A percentile compares a stretch with the other conserved stretches of the same genome.
Conservation (phyloP, 768 basidiomycete genomes). For the Neoboletus brunneissimus region DNA sequence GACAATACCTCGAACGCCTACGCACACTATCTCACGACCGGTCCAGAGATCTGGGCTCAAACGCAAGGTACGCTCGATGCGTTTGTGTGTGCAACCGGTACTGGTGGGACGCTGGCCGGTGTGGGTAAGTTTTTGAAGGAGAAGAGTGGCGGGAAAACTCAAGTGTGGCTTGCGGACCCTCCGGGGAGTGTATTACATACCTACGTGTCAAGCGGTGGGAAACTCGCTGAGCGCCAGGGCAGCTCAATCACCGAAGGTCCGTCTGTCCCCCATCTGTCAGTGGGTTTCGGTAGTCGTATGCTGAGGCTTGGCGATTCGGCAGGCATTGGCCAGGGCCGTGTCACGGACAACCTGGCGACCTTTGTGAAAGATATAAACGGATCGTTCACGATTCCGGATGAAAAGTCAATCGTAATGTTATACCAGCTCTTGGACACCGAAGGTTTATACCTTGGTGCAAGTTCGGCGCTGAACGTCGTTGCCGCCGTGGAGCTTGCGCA, state of each 20-base stretch:
- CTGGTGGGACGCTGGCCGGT: slow-evolving; percentile 94
- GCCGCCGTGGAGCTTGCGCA: slow-evolving; percentile 87
- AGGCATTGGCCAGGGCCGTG: slow-evolving; percentile 97
- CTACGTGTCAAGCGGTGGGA: slow-evolving; percentile 77
- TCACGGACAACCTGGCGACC: slow-evolving; percentile 86
- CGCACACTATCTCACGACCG: slow-evolving; percentile 86
- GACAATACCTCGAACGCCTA: slow-evolving; percentile 92
- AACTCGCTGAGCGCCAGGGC: slow-evolving; percentile 72
- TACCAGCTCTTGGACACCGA: slow-evolving; percentile 90
- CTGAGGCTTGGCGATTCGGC: not conserved
- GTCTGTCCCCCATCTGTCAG: not conserved
- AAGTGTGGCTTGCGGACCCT: slow-evolving; percentile 95
- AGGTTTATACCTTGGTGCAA: slow-evolving; percentile 93
- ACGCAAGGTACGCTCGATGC: slow-evolving; percentile 74
- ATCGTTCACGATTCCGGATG: slow-evolving; percentile 83
- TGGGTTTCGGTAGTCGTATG: not conserved
- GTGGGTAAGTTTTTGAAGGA: slow-evolving; percentile 82
- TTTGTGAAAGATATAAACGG: slow-evolving; percentile 78
- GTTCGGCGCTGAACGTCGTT: slow-evolving; percentile 91
- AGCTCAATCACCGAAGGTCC: slow-evolving; percentile 90
- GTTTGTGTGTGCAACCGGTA: slow-evolving; percentile 95
- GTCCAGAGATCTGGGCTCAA: slow-evolving; percentile 96
- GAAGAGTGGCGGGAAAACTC: slow-evolving; percentile 69
- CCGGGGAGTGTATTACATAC: slow-evolving; percentile 91
- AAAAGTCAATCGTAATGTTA: slow-evolving; percentile 88